Evolutionary conservation across 1,284 basidiomycete genomes (phyloP).

Genomic region (Apiotrichum sp.): DNA sequence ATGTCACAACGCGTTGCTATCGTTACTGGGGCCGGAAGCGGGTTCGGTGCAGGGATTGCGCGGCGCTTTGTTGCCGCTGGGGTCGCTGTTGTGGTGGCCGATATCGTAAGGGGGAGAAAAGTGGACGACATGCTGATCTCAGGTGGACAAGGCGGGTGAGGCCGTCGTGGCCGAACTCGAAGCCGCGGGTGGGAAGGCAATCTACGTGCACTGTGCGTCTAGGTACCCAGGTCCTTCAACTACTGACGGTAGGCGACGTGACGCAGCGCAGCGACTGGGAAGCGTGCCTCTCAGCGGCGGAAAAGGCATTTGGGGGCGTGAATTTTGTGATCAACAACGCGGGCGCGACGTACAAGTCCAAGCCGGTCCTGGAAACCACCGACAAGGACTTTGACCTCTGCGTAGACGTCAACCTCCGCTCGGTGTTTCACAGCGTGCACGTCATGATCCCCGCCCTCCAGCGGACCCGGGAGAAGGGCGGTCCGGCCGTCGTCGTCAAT

Average conservation of each 20-base stretch:
- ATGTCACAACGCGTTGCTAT: constrained; percentile 9
- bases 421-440: constrained; percentile 15
- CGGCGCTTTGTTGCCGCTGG: constrained; percentile 8
- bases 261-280: constrained; percentile 12
- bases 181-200: constrained; percentile 9
- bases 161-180: constrained; percentile 11
- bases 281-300: constrained; percentile 3
- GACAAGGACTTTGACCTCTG: constrained; percentile 17
- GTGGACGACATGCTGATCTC: not conserved
- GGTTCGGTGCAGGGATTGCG: constrained; percentile 16
- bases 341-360: constrained; percentile 18
- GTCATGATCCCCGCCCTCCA: constrained; percentile 11
- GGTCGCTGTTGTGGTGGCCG: constrained; percentile 11
- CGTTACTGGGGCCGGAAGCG: constrained; percentile 14
- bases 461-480: constrained; percentile 4
- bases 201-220: constrained; percentile 10
- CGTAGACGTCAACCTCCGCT: constrained; percentile 17
- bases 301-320: constrained; percentile 11
- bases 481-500: constrained; percentile 11
- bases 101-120: constrained; percentile 6
- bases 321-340: constrained; percentile 21
- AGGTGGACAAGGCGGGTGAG: constrained; percentile 13
- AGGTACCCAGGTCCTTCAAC: not conserved
- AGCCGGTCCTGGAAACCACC: constrained; percentile 14
- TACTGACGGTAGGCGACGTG: constrained; percentile 6